These are phyloP conservation scores for Fusarium sp. DNA, from an alignment of 2,329 filamentous ascomycete species.

Conservation along the genomic window DNA sequence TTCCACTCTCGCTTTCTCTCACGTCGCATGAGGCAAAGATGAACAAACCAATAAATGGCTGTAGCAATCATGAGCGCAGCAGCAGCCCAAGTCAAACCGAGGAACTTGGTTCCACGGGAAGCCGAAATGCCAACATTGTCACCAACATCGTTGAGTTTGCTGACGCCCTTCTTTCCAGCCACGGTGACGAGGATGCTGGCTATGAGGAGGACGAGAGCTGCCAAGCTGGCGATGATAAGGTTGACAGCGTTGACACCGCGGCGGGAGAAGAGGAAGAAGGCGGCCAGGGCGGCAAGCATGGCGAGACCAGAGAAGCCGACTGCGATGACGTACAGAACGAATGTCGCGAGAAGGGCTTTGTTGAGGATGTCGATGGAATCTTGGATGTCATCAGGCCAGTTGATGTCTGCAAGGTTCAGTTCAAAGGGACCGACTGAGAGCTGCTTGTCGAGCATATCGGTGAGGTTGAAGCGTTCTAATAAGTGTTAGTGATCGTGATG, in stretches of 20 bases:
- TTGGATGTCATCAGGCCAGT: constrained; percentile 58
- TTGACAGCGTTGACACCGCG: constrained; percentile 51
- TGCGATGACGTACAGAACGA: constrained; percentile 61
- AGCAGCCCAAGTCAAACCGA: constrained; percentile 60
- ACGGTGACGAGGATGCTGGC: constrained; percentile 59
- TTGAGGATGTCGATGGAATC: constrained; percentile 63
- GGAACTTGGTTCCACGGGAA: constrained; percentile 57
- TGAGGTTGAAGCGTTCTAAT: constrained; percentile 59
- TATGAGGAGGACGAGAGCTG: constrained; percentile 53
- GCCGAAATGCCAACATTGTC: constrained; percentile 60
- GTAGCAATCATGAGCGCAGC: constrained; percentile 58
- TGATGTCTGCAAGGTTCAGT: constrained; percentile 59
- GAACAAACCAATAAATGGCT: constrained; percentile 56
- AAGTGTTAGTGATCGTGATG: constrained; percentile 1
- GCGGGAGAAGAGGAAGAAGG: constrained; percentile 50
- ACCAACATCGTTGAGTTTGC: constrained; percentile 57
- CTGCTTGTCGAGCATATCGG: constrained; percentile 59
- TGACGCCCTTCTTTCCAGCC: constrained; percentile 54
- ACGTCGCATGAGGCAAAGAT: constrained; percentile 49
- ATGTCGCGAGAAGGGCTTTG: constrained; percentile 59
- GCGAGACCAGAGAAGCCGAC: constrained; percentile 57
- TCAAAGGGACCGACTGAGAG: constrained; percentile 59
- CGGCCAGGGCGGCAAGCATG: constrained; percentile 55
- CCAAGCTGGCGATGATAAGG: constrained; percentile 52
- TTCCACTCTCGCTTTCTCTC: constrained; percentile 45